Evolutionary conservation across 225 moss, liverwort and hornwort genomes (phyloP).

Genomic region (Thuidium tamariscinum): DNA sequence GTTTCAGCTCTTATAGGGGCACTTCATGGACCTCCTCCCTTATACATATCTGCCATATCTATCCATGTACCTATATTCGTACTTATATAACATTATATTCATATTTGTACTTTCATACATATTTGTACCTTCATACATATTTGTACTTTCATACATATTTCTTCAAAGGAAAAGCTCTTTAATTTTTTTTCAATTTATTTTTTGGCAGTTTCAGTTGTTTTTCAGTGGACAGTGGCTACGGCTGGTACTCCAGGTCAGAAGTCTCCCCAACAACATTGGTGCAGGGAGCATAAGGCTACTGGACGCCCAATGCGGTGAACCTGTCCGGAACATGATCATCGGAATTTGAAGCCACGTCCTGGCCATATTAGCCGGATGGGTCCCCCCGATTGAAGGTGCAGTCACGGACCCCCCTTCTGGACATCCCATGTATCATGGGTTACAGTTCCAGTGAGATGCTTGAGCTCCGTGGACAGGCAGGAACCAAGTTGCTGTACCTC

Average conservation of each 20-base stretch:
- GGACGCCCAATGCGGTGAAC: too few species aligned
- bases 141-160: background rate
- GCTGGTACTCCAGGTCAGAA: background rate
- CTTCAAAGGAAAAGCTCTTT: too few species aligned
- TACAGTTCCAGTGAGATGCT: background rate
- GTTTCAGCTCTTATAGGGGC: too few species aligned
- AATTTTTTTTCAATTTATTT: background rate
- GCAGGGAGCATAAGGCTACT: too few species aligned
- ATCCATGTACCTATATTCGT: too few species aligned
- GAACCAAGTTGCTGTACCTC: background rate
- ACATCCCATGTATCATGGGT: background rate
- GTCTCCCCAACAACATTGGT: background rate
- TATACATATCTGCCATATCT: too few species aligned
- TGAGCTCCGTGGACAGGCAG: background rate
- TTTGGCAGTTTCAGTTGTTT: too few species aligned
- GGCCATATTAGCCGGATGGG: too few species aligned
- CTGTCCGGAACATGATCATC: background rate
- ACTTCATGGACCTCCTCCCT: too few species aligned
- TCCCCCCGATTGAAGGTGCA: background rate
- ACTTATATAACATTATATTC: background rate
- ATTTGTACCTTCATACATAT: background rate
- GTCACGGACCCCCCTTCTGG: background rate
- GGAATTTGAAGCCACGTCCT: background rate
- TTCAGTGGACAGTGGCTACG: background rate
- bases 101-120: background rate